These are phyloP conservation scores for Penicillium crustosum DNA, from an alignment of 2,329 filamentous ascomycete genomes.

Conservation along the genomic window DNA sequence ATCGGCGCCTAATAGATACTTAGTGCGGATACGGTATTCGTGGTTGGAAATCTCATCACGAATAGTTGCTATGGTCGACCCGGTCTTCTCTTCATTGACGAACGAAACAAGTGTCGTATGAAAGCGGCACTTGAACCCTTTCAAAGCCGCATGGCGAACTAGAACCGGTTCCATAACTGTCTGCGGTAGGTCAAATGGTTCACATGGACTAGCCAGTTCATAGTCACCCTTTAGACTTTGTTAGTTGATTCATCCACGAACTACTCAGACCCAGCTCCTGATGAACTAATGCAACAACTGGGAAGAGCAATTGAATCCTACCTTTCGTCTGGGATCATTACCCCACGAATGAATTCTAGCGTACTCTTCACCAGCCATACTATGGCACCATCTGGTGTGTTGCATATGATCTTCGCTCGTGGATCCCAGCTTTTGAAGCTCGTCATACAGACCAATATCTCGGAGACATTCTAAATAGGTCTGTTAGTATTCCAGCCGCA, in stretches of 20 bases:
- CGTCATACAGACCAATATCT: slow-evolving; percentile 52
- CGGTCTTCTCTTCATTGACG: slow-evolving; percentile 19
- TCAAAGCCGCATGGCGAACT: slow-evolving; percentile 41
- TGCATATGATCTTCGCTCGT: slow-evolving; percentile 46
- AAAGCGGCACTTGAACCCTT: slow-evolving; percentile 47
- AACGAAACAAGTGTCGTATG: slow-evolving; percentile 44
- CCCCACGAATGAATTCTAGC: slow-evolving; percentile 55
- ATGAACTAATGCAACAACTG: neutral
- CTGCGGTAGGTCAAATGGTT: slow-evolving; percentile 48
- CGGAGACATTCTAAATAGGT: slow-evolving; percentile 50
- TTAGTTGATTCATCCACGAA: neutral
- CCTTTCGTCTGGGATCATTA: slow-evolving; percentile 47
- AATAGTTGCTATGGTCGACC: slow-evolving; percentile 33
- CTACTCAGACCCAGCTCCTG: neutral
- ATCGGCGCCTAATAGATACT: slow-evolving; percentile 19
- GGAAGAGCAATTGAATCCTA: slow-evolving; percentile 16
- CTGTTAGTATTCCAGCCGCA: neutral
- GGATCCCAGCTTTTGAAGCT: slow-evolving; percentile 31
- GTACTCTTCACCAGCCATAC: slow-evolving; percentile 55
- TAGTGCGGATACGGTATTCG: slow-evolving; percentile 51
- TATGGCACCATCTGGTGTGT: slow-evolving; percentile 55
- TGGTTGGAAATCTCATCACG: slow-evolving; percentile 39
- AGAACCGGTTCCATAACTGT: slow-evolving; percentile 52
- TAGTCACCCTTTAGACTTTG: slow-evolving; percentile 41
- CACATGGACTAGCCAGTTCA: slow-evolving; percentile 45